A percentile compares a stretch with the other conserved stretches of the same genome.
Conservation (phyloP, 2,329 filamentous ascomycete genomes). For the Mariannaea elegans region DNA sequence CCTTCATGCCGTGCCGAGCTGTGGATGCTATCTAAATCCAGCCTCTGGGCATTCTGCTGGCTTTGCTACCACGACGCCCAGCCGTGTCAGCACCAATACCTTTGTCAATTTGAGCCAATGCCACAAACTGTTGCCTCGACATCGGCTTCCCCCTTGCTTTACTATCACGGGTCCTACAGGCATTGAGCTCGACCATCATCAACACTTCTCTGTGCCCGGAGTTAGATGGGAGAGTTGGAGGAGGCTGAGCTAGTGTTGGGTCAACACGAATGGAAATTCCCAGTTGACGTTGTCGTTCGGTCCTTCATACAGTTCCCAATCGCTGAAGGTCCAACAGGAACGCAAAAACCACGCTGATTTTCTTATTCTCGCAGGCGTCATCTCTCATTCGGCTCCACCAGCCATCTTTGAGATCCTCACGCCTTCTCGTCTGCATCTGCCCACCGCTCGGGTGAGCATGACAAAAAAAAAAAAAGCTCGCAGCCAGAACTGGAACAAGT, state of each 20-base stretch:
- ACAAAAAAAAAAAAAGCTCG: conserved; percentile 10
- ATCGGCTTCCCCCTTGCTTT: background rate
- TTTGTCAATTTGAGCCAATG: background rate
- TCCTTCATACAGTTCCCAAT: background rate
- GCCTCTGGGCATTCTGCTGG: background rate
- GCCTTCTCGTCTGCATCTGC: background rate
- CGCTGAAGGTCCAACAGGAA: background rate
- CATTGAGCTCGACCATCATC: background rate
- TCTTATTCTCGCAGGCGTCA: background rate
- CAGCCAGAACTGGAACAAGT: conserved; percentile 13
- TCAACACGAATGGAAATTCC: background rate
- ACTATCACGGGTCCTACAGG: background rate
- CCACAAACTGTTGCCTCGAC: background rate
- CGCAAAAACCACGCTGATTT: background rate
- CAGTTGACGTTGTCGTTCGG: background rate
- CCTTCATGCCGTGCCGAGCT: background rate
- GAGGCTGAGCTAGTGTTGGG: background rate
- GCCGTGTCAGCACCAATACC: conserved; percentile 8
- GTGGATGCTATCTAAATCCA: conserved; percentile 1
- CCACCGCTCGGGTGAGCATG: conserved; percentile 8
- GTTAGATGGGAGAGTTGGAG: background rate
- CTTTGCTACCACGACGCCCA: conserved; percentile 12
- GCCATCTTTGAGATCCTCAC: background rate
- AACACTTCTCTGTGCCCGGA: background rate
- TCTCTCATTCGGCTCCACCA: background rate